Base-by-base conservation (phyloP, 2,329 filamentous ascomycete species). In the Diaporthe batatas region DNA sequence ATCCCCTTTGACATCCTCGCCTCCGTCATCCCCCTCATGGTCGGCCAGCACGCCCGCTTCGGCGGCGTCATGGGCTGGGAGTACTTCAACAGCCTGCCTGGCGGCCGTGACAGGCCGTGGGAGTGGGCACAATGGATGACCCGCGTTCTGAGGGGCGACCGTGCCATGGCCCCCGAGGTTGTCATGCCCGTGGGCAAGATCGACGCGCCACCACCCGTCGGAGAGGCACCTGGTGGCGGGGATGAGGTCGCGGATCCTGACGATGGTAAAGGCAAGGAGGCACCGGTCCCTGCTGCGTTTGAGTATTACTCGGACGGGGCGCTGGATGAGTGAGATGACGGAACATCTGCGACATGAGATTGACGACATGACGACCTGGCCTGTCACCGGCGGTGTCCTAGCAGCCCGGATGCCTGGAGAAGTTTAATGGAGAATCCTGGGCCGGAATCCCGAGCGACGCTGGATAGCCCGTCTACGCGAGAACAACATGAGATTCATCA, bases 41-140 rank as follows among this genome's bases (percentile, higher is more conserved):
- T 87, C 47, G 81, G 85, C 32, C 87, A 87, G 76, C 93, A 92
- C 77, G 86, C 88, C 3, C 84, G 83, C 2, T 95, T 95, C 79
- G 94, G 93, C 1, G 94, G 94, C 0, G 91, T 96, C 0, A 95
- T 95, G 91, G 93, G 93, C 2, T 96, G 94, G 94, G 94, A 96
- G 81, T 96, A 94, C 78, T 96, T 94, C 83, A 95, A 95, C 81
- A 87, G 89, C 57, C 80, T 90, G 71, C 91, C 91, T 0, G 90
- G 90, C 1, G 90, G 86, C 32, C 81, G 82, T 64, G 84, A 86
- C 39, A 83, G 84, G 71, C 91, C 92, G 2, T 94, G 92, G 92
- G 88, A 93, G 76, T 96, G 93, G 93, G 92, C 91, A 0, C 87
- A 86, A 58, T 86, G 86, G 72, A 91, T 95, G 85, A 89, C 89